Conservation (phyloP, 192 early-diverging fungal genomes). For the Coemansia brasiliensis region DNA sequence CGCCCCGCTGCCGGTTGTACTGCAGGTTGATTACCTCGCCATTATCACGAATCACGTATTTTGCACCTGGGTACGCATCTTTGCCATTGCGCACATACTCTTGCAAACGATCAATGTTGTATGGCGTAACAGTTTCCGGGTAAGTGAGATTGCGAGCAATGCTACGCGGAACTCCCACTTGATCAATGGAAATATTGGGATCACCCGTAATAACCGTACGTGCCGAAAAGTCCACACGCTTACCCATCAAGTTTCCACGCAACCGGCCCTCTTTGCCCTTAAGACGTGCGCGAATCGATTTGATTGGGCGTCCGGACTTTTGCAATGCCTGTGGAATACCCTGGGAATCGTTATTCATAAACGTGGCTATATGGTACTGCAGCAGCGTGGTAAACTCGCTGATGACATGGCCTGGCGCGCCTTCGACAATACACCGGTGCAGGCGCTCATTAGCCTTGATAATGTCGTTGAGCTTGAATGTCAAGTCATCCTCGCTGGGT, state of each 20-base stretch:
- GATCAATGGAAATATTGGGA: conserved; percentile 95
- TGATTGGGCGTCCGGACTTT: conserved; percentile 92
- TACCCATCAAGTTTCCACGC: conserved; percentile 99
- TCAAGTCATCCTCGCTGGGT: conserved; percentile 94
- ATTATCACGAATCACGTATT: conserved; percentile 92
- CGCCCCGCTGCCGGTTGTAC: conserved; percentile 78
- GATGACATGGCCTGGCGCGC: conserved; percentile 84
- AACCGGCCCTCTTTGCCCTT: conserved; percentile 99
- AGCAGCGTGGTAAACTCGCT: conserved; percentile 85
- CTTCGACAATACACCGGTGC: conserved; percentile 77
- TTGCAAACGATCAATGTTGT: conserved; percentile 91
- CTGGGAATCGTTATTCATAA: conserved; percentile 96
- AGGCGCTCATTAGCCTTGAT: conserved; percentile 90
- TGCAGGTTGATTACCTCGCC: conserved; percentile 91
- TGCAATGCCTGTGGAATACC: conserved; percentile 89
- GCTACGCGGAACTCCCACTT: conserved; percentile 96
- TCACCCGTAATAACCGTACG: conserved; percentile 99
- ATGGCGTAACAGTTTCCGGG: conserved; percentile 94
- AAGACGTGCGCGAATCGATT: conserved; percentile 91
- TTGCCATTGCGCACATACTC: conserved; percentile 87
- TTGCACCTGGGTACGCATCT: conserved; percentile 92
- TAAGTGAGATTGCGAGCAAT: conserved; percentile 97
- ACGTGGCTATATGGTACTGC: conserved; percentile 94
- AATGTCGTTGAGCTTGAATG: conserved; percentile 90
- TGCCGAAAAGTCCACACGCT: conserved; percentile 98